Base-by-base conservation (phyloP, 2,329 filamentous ascomycete species). In the Macrophomina tecta region DNA sequence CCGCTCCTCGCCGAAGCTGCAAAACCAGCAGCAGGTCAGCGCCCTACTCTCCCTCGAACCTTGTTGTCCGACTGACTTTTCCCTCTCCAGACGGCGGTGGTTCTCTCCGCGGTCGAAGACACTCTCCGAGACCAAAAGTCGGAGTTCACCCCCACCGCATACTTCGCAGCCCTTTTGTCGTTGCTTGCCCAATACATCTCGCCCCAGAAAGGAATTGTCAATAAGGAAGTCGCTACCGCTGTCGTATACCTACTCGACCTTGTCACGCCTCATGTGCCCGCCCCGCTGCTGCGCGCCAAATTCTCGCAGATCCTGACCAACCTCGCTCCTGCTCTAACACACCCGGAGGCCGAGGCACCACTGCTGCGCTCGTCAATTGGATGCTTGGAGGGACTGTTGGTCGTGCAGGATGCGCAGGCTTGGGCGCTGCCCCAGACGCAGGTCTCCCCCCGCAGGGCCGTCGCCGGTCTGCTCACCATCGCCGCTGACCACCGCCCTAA, bases 211-310 rank as follows among this genome's bases (percentile, higher is more conserved):
- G 90, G 88, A 62, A 87, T 88, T 65, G 83, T 91, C 65, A 94
- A 94, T 77, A 91, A 92, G 77, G 93, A 96, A 70, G 84, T 96
- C 68, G 91, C 92, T 38, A 89, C 91, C 28, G 92, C 94, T 2
- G 91, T 96, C 70, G 91, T 99, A 72, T 99, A 99, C 80, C 89
- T 99, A 16, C 92, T 99, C 82, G 94, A 99, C 80, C 84, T 97
- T 71, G 88, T 97, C 72, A 95, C 93, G 16, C 91, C 91, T 68
- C 91, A 90, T 81, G 89, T 94, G 69, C 93, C 95, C 65, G 87
- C 92, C 69, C 88, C 94, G 68, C 89, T 99, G 68, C 90, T 99
- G 67, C 92, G 94, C 75, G 91, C 93, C 71, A 97, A 98, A 79
- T 99, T 99, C 82, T 91, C 92, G 34, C 92, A 96, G 79, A 97